Conservation (phyloP, 257 asterid genomes). For the Nicotiana attenuata region DNA sequence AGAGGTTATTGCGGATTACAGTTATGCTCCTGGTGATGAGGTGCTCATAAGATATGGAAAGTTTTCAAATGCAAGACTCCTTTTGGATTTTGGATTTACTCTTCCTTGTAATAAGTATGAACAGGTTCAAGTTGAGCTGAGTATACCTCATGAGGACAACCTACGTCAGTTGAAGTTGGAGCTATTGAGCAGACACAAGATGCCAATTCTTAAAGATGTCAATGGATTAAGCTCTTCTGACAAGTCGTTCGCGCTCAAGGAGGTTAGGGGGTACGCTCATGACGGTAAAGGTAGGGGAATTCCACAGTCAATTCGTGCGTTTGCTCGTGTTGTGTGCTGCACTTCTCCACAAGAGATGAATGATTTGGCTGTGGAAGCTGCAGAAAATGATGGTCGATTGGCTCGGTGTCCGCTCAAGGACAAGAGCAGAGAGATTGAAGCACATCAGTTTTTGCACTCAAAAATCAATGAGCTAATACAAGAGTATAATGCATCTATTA, state of each 20-base stretch:
- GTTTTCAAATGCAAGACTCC: slow-evolving; percentile 64
- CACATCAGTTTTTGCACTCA: slow-evolving; percentile 56
- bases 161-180: slow-evolving; percentile 52
- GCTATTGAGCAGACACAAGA: slow-evolving; percentile 40
- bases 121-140: slow-evolving; percentile 54
- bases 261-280: slow-evolving; percentile 33
- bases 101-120: slow-evolving; percentile 56
- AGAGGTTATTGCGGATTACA: slow-evolving; percentile 72
- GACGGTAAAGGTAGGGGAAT: slow-evolving; percentile 68
- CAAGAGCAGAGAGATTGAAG: slow-evolving; percentile 59
- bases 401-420: slow-evolving; percentile 65
- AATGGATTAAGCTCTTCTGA: slow-evolving; percentile 35
- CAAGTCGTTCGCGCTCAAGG: slow-evolving; percentile 57
- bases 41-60: slow-evolving; percentile 66
- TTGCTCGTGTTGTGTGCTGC: slow-evolving; percentile 64
- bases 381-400: slow-evolving; percentile 59
- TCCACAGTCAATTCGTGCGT: slow-evolving; percentile 81
- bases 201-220: slow-evolving; percentile 41
- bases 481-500: slow-evolving; percentile 33
- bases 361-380: slow-evolving; percentile 56
- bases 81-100: slow-evolving; percentile 79
- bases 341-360: slow-evolving; percentile 52
- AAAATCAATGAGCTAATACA: slow-evolving; percentile 36
- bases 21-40: slow-evolving; percentile 58
- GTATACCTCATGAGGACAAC: slow-evolving; percentile 40